Evolutionary conservation across 768 basidiomycete species (phyloP).

Genomic region (Kwoniella mangroviensis): DNA sequence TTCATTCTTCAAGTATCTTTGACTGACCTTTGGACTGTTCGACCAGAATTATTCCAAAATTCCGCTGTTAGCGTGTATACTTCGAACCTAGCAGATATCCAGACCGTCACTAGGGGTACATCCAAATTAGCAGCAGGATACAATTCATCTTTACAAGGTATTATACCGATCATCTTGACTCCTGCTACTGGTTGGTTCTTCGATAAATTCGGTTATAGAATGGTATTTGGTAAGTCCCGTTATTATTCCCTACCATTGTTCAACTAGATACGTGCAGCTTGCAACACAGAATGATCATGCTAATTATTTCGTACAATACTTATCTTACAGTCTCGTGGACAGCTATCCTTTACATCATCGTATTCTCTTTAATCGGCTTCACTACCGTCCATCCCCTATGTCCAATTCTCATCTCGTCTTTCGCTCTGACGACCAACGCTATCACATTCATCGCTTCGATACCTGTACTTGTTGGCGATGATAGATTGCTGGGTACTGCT

Average conservation of each 20-base stretch:
- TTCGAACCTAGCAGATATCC: constrained; percentile 55
- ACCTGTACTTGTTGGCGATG: constrained; percentile 47
- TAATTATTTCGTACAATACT: no score
- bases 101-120: constrained; percentile 47
- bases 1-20: no score
- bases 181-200: constrained; percentile 53
- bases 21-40: no score
- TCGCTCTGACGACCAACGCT: constrained; percentile 50
- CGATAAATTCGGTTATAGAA: constrained; percentile 52
- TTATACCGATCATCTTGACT: constrained; percentile 55
- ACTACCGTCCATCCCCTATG: constrained; percentile 52
- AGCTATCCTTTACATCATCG: constrained; percentile 51
- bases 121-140: constrained; percentile 55
- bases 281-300: background rate
- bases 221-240: constrained; percentile 50
- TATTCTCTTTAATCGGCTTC: constrained; percentile 51
- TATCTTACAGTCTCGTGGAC: constrained; percentile 44
- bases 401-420: constrained; percentile 48
- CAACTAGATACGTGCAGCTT: no score
- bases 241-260: no score
- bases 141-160: constrained; percentile 48
- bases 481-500: constrained; percentile 50
- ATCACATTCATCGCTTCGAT: constrained; percentile 53
- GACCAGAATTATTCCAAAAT: constrained; percentile 50
- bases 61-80: constrained; percentile 48